Evolutionary conservation across 2,329 filamentous ascomycete genomes (phyloP), one percentile per base, ranked within the genome.

Genomic region (Colletotrichum sp.): DNA sequence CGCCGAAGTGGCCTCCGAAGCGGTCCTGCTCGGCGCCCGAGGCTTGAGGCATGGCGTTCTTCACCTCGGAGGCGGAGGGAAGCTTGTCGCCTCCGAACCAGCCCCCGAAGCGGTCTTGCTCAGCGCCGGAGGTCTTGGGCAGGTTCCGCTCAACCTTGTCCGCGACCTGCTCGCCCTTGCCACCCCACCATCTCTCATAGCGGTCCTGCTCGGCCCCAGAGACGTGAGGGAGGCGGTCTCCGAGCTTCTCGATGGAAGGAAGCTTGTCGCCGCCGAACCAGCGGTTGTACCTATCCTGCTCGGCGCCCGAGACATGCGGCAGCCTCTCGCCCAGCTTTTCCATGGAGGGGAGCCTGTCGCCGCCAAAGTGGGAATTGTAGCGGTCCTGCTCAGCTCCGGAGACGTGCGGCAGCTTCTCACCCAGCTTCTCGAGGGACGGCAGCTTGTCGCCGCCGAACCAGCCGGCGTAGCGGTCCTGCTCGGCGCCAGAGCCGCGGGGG

Each of bases 381-480:
- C 80, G 77, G 28, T 81, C 80, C 62, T 81, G 79, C 24, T 81
- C 80, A 4, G 80, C 80, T 18, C 67, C 81, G 3, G 71, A 44
- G 36, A 75, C 49, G 30, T 75, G 44, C 8, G 76, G 39, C 64
- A 79, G 66, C 24, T 52, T 44, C 60, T 65, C 28, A 49, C 60
- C 52, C 24, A 76, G 65, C 49, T 70, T 71, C 6, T 67, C 32
- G 3, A 55, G 21, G 18, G 65, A 70, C 15, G 66, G 71, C 18
- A 57, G 30, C 65, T 79, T 77, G 30, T 71, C 32, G 26, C 79
- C 76, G 9, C 77, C 77, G 39, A 81, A 79, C 77, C 77, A 80
- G 12, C 78, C 73, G 26, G 71, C 76, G 32, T 75, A 78, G 5
- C 80, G 78, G n/a, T 81, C 80, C 60, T 81, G 78, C 18, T 81